Conservation (phyloP, 2,329 filamentous ascomycete species). For the Periconia digitata region DNA sequence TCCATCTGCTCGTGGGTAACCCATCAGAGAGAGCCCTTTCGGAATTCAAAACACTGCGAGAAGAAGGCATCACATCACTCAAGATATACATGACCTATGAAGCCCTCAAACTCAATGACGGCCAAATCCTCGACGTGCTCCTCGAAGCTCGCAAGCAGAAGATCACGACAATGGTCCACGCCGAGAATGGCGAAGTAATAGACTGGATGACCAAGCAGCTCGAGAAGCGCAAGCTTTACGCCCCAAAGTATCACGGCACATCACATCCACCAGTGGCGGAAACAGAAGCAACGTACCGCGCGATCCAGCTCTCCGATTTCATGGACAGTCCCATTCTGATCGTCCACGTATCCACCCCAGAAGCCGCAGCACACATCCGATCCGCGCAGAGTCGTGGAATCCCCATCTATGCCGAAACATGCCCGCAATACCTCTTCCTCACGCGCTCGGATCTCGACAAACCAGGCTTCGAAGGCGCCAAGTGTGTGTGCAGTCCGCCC, state of each 20-base stretch:
- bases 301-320: slow-evolving; percentile 54
- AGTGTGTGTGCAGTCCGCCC: slow-evolving; percentile 58
- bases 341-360: slow-evolving; percentile 55
- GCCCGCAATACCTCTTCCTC: slow-evolving; percentile 59
- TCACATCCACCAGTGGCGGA: slow-evolving; percentile 55
- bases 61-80: slow-evolving; percentile 41
- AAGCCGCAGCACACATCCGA: slow-evolving; percentile 51
- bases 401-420: slow-evolving; percentile 58
- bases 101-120: slow-evolving; percentile 42
- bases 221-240: slow-evolving; percentile 51
- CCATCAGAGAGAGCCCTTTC: slow-evolving; percentile 36
- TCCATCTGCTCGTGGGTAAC: slow-evolving; percentile 44
- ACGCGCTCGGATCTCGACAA: slow-evolving; percentile 54
- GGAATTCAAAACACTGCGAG: slow-evolving; percentile 39
- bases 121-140: slow-evolving; percentile 42
- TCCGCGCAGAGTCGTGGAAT: slow-evolving; percentile 53
- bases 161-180: slow-evolving; percentile 59
- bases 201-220: slow-evolving; percentile 58
- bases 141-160: slow-evolving; percentile 45
- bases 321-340: slow-evolving; percentile 57
- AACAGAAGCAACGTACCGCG: slow-evolving; percentile 56
- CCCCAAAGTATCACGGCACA: slow-evolving; percentile 55
- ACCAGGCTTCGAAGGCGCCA: slow-evolving; percentile 57
- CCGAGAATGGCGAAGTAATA: slow-evolving; percentile 58
- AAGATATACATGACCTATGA: slow-evolving; percentile 51